Base-by-base conservation (phyloP, 2,329 filamentous ascomycete genomes). In the Stromatinia cepivora region DNA sequence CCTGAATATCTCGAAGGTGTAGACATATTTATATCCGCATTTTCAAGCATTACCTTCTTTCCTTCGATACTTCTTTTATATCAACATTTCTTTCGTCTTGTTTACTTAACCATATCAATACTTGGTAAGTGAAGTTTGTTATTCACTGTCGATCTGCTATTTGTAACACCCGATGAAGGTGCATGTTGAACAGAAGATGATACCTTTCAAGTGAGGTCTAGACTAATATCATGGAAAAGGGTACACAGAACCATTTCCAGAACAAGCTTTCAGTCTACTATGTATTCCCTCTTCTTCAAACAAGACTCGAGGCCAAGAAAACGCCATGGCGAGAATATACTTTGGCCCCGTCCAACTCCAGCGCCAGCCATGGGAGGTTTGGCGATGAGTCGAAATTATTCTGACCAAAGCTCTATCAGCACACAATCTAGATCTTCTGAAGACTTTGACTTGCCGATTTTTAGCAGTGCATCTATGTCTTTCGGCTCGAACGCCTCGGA, bases 361-460 rank as follows among this genome's bases (percentile, higher is more conserved):
- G 28, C 17, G 17, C 17, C 58, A 36, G 28, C 28, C n/a, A 48
- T 69, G 15, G 64, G 64, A 25, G 68, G 50, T 42, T 50, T 45
- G 34, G 20, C 48, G 25, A 67, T 69, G 66, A 64, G 36, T 64
- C 66, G 66, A 56, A 28, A 66, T 20, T 45, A 45, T 52, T 69
- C 67, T 66, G 36, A 69, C 34, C 42, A 52, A 53, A 69, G 67
- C 63, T 66, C 62, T 22, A 54, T 25, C 54, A 69, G 67, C 45
- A 66, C 62, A n/a, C 67, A 66, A 59, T 69, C 67, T 25, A 28
- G 34, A 25, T 69, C 45, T 45, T 69, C 53, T 46, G 36, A 36
- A 15, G 39, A 45, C 17, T 56, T 45, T 22, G 59, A 59, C 25
- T 66, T 39, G n/a, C 53, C 67, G n/a, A 6, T 39, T n/a, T 20